Base-by-base conservation (phyloP, 768 basidiomycete genomes). In the Cyathus striatus region DNA sequence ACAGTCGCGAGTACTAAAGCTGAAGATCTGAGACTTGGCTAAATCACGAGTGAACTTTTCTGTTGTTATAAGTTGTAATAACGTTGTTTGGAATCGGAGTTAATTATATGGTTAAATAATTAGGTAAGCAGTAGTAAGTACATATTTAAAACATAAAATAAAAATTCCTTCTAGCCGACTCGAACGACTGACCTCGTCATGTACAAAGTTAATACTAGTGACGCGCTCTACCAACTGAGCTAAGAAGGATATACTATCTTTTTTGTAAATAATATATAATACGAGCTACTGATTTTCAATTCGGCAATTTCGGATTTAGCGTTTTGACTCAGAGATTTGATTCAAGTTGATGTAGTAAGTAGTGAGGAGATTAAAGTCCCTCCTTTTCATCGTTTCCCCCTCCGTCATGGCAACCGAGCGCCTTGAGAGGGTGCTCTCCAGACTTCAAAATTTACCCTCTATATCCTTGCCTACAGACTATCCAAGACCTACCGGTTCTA, bases 401-500 rank as follows among this genome's bases (percentile, higher is more conserved):
- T 32, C 23, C 38, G 48, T 40, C n/a, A 73, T 74, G 72, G 63
- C 56, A 27, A 69, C 69, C 54, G 59, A 62, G 43, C 68, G 73
- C 37, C 70, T 87, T 12, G 61, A 66, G 18, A 71, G 84, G 51
- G 81, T 85, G 18, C 52, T 84, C 13, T 62, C 72, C 18, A 72
- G 86, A 50, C 70, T 98, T 17, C 82, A 85, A 59, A 85, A 84
- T 56, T 64, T 94, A 2, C 94, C 96, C 1, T 84, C 87, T 3
- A 84, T 98, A 50, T 90, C 90, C 5, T 69, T 99, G 23, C 95
- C 96, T 0, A 95, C 95, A 0, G 96, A 98, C 63, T 99, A 96
- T 60, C 94, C 95, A 2, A 72, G 94, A 43, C 84, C 89, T 22
- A 70, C 82, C 5, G 81, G 77, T 14, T 65, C 78, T 14, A 76